Percentiles rank a stretch among this genome's conserved stretches.
Evolutionary conservation across 2,329 filamentous ascomycete species (phyloP).

Genomic region (Gyromitra esculenta): DNA sequence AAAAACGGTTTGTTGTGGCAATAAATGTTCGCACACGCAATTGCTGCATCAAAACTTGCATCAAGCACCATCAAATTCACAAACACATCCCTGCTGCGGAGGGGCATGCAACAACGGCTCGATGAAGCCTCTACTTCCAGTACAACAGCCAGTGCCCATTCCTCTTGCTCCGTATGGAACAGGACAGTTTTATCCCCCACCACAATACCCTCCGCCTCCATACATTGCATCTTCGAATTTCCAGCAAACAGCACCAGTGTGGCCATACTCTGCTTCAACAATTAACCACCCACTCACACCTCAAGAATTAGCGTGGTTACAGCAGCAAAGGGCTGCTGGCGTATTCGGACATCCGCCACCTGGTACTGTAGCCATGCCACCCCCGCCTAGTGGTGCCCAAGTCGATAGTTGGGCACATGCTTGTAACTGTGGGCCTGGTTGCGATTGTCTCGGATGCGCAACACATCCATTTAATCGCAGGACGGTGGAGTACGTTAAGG

Average conservation of each 20-base stretch:
- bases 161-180: constrained; percentile 11
- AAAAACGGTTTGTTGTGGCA: constrained; percentile 38
- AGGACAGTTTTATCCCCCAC: constrained; percentile 15
- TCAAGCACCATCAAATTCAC: not conserved
- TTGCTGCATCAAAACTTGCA: constrained; percentile 29
- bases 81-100: constrained; percentile 9
- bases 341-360: constrained; percentile 33
- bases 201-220: constrained; percentile 36
- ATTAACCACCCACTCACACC: constrained; percentile 47
- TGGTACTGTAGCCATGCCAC: constrained; percentile 4
- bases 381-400: not conserved
- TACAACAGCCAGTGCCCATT: constrained; percentile 26
- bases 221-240: constrained; percentile 33
- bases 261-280: constrained; percentile 33
- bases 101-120: constrained; percentile 14
- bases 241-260: constrained; percentile 27
- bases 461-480: constrained; percentile 64
- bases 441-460: constrained; percentile 63
- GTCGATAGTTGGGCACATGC: constrained; percentile 57
- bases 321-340: constrained; percentile 45
- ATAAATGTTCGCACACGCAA: constrained; percentile 24
- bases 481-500: constrained; percentile 63
- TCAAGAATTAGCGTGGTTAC: constrained; percentile 50
- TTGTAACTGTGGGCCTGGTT: constrained; percentile 63
- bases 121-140: constrained; percentile 11